Percentiles rank a stretch among this genome's conserved stretches.
Conservation (phyloP, 2,329 filamentous ascomycete genomes). For the Paraconiothyrium sp. region DNA sequence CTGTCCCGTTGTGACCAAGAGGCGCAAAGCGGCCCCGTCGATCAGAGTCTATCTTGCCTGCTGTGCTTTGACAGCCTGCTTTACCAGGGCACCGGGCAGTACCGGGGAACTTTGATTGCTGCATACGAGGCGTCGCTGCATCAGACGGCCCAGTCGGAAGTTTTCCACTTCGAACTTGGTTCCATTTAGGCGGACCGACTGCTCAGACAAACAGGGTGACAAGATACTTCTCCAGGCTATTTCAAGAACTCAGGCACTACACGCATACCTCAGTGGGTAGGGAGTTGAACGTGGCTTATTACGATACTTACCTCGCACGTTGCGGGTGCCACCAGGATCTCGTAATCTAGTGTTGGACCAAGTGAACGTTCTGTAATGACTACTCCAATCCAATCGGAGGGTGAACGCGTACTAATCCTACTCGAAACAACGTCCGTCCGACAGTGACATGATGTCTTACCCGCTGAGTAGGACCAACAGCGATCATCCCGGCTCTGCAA, state of each 20-base stretch:
- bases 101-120: background rate
- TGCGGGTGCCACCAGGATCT: no score
- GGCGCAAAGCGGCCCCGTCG: background rate
- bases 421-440: background rate
- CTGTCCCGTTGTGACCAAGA: background rate
- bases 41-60: background rate
- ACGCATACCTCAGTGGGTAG: no score
- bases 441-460: background rate
- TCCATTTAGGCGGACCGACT: background rate
- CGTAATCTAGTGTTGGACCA: background rate
- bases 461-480: background rate
- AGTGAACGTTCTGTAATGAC: background rate
- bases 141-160: background rate
- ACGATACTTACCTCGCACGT: no score
- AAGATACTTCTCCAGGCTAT: background rate
- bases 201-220: background rate
- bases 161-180: background rate
- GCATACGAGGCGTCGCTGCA: background rate
- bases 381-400: background rate
- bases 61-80: no score
- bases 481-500: slow-evolving; percentile 1
- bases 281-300: no score
- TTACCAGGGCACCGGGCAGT: background rate
- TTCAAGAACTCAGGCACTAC: no score
- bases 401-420: background rate